Evolutionary conservation across 768 basidiomycete species (phyloP).

Genomic region (Boletus pseudo-olivaceus): DNA sequence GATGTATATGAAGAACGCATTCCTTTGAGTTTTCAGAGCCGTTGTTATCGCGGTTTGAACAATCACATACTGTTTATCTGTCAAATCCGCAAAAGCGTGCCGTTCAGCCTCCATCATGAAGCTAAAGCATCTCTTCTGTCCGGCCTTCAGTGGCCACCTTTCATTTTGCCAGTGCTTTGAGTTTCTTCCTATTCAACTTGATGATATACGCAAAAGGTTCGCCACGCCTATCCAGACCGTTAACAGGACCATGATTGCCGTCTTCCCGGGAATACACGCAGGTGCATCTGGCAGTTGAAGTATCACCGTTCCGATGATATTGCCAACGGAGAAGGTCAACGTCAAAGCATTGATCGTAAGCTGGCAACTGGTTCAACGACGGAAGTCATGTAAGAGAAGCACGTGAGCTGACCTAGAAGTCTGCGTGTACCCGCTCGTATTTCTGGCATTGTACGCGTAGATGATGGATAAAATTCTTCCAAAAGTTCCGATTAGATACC

Average conservation of each 20-base stretch:
- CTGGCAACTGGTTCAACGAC: too few relatives aligned
- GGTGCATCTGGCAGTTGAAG: too few relatives aligned
- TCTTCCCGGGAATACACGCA: too few relatives aligned
- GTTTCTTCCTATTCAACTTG: too few relatives aligned
- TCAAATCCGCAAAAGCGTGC: slow-evolving; percentile 29
- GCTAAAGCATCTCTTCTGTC: slow-evolving; percentile 22
- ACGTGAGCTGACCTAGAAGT: too few relatives aligned
- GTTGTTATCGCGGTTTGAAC: background rate
- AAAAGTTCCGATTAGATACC: slow-evolving; percentile 21
- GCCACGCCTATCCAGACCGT: too few relatives aligned
- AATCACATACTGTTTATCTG: slow-evolving; percentile 24
- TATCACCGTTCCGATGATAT: too few relatives aligned
- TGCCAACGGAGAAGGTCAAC: too few relatives aligned
- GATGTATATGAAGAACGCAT: slow-evolving; percentile 35
- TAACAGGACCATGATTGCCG: too few relatives aligned
- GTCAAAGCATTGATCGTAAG: too few relatives aligned
- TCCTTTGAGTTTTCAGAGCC: slow-evolving; percentile 17
- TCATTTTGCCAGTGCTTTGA: slow-evolving; percentile 10
- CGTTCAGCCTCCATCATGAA: slow-evolving; percentile 19
- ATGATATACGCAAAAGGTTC: background rate
- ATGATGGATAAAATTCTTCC: slow-evolving; percentile 23
- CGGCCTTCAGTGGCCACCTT: slow-evolving; percentile 16
- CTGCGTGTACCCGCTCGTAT: slow-evolving; percentile 26
- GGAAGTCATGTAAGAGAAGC: too few relatives aligned
- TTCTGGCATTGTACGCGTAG: slow-evolving; percentile 27